A percentile compares a stretch with the other conserved stretches of the same genome.
Evolutionary conservation across 441 rosid genomes (phyloP).

Genomic region (Theobroma grandiflorum): DNA sequence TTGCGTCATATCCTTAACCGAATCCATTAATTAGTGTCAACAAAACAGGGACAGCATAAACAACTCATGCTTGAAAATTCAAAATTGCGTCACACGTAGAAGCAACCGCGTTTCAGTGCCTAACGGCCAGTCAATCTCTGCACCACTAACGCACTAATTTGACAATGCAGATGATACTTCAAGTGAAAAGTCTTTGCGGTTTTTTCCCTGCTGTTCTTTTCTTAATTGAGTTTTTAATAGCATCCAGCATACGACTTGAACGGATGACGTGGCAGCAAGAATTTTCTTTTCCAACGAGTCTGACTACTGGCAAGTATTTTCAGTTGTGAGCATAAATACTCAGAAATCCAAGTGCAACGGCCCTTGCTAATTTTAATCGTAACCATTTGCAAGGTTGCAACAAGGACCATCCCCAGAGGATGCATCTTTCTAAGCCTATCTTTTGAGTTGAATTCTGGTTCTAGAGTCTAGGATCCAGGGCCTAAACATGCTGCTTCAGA

Average conservation of each 20-base stretch:
- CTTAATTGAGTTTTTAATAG: not conserved
- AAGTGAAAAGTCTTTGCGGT: not conserved
- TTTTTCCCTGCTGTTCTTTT: not conserved
- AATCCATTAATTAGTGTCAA: slow-evolving; percentile 2
- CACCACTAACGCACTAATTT: not conserved
- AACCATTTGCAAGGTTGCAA: not conserved
- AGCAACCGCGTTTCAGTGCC: not conserved
- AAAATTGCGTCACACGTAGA: not conserved
- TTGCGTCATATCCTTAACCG: not conserved
- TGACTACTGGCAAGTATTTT: not conserved
- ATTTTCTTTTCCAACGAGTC: not conserved
- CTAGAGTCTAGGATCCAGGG: too few relatives aligned
- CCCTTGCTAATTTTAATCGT: not conserved
- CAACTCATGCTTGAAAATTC: not conserved
- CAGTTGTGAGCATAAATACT: not conserved
- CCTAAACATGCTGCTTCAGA: too few relatives aligned
- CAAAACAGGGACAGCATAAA: not conserved
- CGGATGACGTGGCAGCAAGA: not conserved
- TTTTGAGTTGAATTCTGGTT: too few relatives aligned
- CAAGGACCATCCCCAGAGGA: not conserved
- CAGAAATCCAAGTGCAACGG: not conserved
- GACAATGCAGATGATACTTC: not conserved
- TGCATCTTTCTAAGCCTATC: not conserved
- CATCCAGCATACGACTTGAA: not conserved
- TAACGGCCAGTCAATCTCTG: slow-evolving; percentile 9